Conservation (phyloP, 306 rosid species). For the Crotalaria pallida region DNA sequence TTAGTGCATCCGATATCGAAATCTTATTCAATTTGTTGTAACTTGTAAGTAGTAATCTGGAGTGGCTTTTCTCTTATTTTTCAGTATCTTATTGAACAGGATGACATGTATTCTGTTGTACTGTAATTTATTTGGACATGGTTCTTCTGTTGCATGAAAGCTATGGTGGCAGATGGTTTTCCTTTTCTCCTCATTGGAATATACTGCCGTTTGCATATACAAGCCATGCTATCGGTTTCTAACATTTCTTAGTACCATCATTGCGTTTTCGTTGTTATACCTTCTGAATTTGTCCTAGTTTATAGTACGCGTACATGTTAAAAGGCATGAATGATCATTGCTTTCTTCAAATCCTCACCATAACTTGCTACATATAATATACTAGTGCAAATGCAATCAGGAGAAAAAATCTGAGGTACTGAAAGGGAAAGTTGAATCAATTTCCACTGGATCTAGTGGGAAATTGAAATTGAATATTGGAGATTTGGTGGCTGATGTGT, state of each 20-base stretch:
- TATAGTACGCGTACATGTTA: background rate
- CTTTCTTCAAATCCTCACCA: slow-evolving; percentile 3
- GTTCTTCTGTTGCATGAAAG: slow-evolving; percentile 7
- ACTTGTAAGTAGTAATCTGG: slow-evolving; percentile 18
- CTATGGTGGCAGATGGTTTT: background rate
- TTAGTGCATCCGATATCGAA: background rate
- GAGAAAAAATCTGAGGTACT: slow-evolving; percentile 39
- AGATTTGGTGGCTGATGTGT: slow-evolving; percentile 50
- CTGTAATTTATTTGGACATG: slow-evolving; percentile 1
- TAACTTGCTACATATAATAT: background rate
- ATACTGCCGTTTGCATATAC: background rate
- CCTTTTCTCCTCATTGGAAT: background rate
- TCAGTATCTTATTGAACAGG: background rate
- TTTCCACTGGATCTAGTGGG: slow-evolving; percentile 40
- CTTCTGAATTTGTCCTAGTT: background rate
- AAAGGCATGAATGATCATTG: background rate
- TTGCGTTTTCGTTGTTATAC: background rate
- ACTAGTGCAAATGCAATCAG: background rate
- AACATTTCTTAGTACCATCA: background rate
- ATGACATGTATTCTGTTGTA: slow-evolving; percentile 5
- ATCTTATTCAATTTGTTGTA: background rate
- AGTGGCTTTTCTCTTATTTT: background rate
- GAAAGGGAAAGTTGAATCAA: slow-evolving; percentile 50
- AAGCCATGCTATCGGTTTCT: background rate
- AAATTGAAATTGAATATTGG: slow-evolving; percentile 61